phyloP scores from a whole-genome alignment of 2,329 filamentous ascomycete species.

The Alternaria hordeiaustralica region DNA sequence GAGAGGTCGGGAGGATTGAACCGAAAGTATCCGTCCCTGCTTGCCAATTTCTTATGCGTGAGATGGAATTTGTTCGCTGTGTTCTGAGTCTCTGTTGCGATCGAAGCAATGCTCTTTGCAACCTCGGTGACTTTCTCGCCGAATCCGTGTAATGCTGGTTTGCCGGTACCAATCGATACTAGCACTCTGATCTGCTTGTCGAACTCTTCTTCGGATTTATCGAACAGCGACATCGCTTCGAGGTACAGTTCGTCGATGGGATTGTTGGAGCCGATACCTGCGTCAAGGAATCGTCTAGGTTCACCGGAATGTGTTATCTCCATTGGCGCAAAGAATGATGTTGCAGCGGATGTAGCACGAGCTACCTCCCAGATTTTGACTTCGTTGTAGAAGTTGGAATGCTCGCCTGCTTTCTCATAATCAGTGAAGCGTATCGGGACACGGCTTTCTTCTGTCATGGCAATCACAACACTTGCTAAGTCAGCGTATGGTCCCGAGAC shows the following conservation, averaged over 20 bases:
- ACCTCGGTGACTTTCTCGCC: conserved; percentile 8
- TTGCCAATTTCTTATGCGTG: neutral
- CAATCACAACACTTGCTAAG: conserved; percentile 8
- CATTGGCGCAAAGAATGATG: conserved; percentile 39
- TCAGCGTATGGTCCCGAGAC: neutral
- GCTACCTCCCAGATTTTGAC: conserved; percentile 30
- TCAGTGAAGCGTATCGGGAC: conserved; percentile 6
- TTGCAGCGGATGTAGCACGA: neutral
- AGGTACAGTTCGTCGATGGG: conserved; percentile 50
- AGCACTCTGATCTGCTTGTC: conserved; percentile 8
- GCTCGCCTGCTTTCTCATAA: conserved; percentile 9
- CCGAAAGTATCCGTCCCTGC: conserved; percentile 3
- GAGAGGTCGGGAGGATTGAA: conserved; percentile 11
- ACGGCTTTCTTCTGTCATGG: conserved; percentile 5
- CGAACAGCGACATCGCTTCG: conserved; percentile 26
- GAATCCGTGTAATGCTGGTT: neutral
- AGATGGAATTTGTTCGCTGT: conserved; percentile 9
- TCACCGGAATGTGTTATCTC: conserved; percentile 41
- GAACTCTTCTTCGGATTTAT: neutral
- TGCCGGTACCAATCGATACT: conserved; percentile 14
- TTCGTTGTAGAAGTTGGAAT: conserved; percentile 14
- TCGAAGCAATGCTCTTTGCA: conserved; percentile 5
- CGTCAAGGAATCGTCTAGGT: conserved; percentile 50
- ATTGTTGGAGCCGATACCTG: conserved; percentile 50
- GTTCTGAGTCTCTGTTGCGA: conserved; percentile 14